These are phyloP conservation scores for Xerocomellus amylosporus DNA, from an alignment of 768 basidiomycete species.

Conservation along the genomic window DNA sequence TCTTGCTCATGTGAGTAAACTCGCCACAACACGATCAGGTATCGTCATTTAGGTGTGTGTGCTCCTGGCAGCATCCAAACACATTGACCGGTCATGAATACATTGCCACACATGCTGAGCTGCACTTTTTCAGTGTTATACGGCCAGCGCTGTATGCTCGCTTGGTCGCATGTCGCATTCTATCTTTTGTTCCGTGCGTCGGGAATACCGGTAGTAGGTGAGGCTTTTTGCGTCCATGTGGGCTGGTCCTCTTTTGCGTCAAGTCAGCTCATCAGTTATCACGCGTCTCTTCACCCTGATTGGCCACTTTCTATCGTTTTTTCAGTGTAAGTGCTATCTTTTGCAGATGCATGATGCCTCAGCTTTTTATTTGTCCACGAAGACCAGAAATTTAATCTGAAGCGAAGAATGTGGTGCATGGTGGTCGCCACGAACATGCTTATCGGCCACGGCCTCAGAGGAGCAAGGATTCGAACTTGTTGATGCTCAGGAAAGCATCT, in stretches of 20 bases:
- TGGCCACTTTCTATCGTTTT: constrained; percentile 1
- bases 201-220: neutral
- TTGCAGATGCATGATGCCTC: neutral
- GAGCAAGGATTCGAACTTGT: neutral
- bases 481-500: neutral
- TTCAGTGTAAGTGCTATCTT: neutral
- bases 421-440: neutral
- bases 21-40: neutral
- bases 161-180: neutral
- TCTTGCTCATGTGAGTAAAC: neutral
- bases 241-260: neutral
- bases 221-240: constrained; percentile 5
- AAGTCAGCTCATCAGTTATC: neutral
- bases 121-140: neutral
- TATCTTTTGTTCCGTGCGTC: neutral
- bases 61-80: neutral
- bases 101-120: neutral
- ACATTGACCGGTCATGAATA: neutral
- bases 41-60: no score
- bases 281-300: neutral
- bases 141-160: neutral
- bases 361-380: neutral
- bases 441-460: neutral
- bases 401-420: neutral
- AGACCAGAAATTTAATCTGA: neutral